phyloP scores from a whole-genome alignment of 2,329 filamentous ascomycete species.

The Neopestalotiopsis clavispora region DNA sequence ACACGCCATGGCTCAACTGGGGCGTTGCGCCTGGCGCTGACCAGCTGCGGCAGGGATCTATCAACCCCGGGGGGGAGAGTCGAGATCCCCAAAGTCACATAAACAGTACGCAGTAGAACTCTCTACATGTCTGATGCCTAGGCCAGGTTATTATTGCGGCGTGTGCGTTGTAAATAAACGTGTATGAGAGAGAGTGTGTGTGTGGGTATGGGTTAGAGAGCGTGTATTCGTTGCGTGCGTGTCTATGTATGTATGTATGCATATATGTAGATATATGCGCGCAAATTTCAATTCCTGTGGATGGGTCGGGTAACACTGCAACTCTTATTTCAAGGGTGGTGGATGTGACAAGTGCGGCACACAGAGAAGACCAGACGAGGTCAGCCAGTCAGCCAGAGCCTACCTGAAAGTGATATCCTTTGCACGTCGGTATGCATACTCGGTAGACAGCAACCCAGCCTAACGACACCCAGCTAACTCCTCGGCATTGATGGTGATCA shows the following conservation, averaged over 20 bases:
- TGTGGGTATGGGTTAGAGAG: too few relatives aligned
- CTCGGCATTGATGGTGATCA: background rate
- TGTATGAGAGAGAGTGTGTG: too few relatives aligned
- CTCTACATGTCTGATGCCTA: too few relatives aligned
- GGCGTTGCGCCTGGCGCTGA: background rate
- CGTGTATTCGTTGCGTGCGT: background rate
- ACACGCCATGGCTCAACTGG: background rate
- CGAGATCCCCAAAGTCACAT: too few relatives aligned
- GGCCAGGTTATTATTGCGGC: too few relatives aligned
- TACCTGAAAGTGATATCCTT: too few relatives aligned
- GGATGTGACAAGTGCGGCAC: background rate
- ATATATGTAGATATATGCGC: background rate
- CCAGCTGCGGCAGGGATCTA: background rate
- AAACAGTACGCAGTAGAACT: too few relatives aligned
- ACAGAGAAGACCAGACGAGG: background rate
- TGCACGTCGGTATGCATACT: too few relatives aligned
- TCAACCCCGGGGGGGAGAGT: background rate
- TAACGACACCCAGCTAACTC: background rate
- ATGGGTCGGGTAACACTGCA: background rate
- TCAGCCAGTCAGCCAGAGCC: background rate
- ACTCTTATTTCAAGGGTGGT: background rate
- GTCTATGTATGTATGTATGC: background rate
- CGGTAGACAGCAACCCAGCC: background rate
- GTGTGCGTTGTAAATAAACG: too few relatives aligned
- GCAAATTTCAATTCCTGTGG: background rate